Evolutionary conservation across 148 eudicot genomes (phyloP).

Genomic region (Dysphania ambrosioides): DNA sequence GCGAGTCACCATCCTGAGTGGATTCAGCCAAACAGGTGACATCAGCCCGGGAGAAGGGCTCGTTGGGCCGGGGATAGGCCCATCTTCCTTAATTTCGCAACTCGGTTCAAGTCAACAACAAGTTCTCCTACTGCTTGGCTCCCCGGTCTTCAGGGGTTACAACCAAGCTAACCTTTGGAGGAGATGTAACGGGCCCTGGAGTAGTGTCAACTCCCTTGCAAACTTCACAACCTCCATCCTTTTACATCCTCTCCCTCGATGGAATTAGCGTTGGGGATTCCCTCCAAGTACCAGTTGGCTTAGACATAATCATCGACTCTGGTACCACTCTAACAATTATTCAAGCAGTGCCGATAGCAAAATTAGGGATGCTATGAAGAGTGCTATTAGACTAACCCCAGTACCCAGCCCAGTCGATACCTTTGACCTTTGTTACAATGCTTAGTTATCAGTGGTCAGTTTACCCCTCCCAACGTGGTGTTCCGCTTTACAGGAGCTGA

Average conservation of each 20-base stretch:
- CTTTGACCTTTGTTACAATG: slow-evolving; percentile 24
- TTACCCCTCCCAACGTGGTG: slow-evolving; percentile 24
- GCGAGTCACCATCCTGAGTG: slow-evolving; percentile 23
- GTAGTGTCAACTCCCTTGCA: slow-evolving; percentile 28
- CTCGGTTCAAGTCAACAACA: slow-evolving; percentile 33
- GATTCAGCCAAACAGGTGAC: slow-evolving; percentile 17
- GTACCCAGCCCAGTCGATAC: not conserved
- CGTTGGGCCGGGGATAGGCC: slow-evolving; percentile 38
- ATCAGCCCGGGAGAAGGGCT: slow-evolving; percentile 30
- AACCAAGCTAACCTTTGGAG: slow-evolving; percentile 39
- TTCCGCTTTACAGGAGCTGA: slow-evolving; percentile 38
- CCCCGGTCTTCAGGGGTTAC: slow-evolving; percentile 13
- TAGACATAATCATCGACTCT: slow-evolving; percentile 31
- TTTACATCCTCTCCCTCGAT: slow-evolving; percentile 27
- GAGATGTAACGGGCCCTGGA: slow-evolving; percentile 12
- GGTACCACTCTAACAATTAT: slow-evolving; percentile 29
- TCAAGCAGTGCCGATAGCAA: slow-evolving; percentile 14
- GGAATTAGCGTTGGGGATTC: slow-evolving; percentile 21
- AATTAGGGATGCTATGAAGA: slow-evolving; percentile 15
- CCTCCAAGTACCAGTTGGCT: slow-evolving; percentile 5
- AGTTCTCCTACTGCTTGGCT: slow-evolving; percentile 45
- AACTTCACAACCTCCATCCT: slow-evolving; percentile 5
- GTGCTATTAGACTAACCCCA: slow-evolving; percentile 1
- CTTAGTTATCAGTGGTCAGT: not conserved
- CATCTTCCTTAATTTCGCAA: slow-evolving; percentile 37